Percentiles rank a stretch among this genome's conserved stretches.
Evolutionary conservation across 75 land plant species (phyloP).

Genomic region (Ceratopteris richardii): DNA sequence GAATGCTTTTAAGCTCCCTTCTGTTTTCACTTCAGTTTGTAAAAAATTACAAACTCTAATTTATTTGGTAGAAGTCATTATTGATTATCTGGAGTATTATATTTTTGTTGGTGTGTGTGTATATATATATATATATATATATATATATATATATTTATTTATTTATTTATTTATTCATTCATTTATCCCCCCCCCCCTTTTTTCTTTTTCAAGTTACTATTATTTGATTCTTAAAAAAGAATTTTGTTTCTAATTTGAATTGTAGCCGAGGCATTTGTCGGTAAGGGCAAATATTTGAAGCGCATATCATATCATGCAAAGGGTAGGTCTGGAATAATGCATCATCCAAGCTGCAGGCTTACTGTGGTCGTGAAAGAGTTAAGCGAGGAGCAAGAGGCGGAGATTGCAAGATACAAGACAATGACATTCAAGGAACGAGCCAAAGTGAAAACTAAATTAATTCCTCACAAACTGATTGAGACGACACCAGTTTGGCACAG

Average conservation of each 20-base stretch:
- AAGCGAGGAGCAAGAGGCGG: constrained; percentile 76
- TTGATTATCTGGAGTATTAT: too few species aligned
- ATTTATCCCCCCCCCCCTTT: too few species aligned
- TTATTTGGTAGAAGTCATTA: too few species aligned
- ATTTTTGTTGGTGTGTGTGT: too few species aligned
- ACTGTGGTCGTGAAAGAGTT: constrained; percentile 84
- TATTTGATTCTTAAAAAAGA: too few species aligned
- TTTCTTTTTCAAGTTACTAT: too few species aligned
- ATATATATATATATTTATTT: too few species aligned
- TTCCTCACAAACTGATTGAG: constrained; percentile 77
- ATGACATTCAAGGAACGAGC: constrained; percentile 48
- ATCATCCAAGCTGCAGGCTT: constrained; percentile 66
- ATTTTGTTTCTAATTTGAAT: constrained; percentile 2
- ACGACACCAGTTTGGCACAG: constrained; percentile 58
- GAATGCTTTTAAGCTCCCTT: too few species aligned
- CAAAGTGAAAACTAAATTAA: constrained; percentile 47
- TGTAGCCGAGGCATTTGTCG: constrained; percentile 95
- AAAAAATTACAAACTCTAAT: too few species aligned
- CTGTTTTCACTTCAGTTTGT: too few species aligned
- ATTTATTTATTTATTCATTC: too few species aligned
- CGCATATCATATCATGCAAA: constrained; percentile 64
- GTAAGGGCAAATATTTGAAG: constrained; percentile 75
- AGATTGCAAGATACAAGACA: constrained; percentile 68
- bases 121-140: too few species aligned
- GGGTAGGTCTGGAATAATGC: constrained; percentile 60